These are phyloP conservation scores for Calocera viscosa DNA, from an alignment of 768 basidiomycete species.

Conservation along the genomic window DNA sequence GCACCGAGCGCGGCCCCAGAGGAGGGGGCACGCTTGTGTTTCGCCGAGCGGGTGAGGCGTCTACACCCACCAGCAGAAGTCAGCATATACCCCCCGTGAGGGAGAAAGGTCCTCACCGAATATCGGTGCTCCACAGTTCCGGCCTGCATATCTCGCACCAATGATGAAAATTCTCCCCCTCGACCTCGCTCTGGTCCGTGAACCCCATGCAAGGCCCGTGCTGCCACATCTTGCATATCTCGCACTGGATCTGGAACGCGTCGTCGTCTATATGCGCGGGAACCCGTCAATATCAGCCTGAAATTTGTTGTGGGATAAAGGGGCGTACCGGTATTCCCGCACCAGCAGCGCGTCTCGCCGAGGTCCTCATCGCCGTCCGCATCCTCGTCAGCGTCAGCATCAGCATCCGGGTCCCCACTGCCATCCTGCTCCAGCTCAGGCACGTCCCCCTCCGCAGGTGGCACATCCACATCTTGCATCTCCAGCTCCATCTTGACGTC, in stretches of 20 bases:
- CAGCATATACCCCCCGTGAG: neutral
- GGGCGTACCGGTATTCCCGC: conserved; percentile 16
- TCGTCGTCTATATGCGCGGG: conserved; percentile 40
- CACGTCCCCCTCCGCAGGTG: neutral
- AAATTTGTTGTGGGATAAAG: neutral
- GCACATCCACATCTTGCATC: too few relatives aligned
- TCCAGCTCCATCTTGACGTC: neutral
- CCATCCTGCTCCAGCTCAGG: neutral
- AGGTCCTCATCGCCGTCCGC: conserved; percentile 13
- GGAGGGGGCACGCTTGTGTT: conserved; percentile 14
- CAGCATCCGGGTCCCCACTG: neutral
- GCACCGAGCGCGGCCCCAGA: conserved; percentile 42
- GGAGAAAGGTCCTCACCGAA: conserved; percentile 46
- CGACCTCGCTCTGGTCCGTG: conserved; percentile 49
- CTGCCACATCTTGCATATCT: conserved; percentile 95
- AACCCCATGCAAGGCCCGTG: conserved; percentile 95
- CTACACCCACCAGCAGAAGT: neutral
- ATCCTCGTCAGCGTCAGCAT: conserved; percentile 5
- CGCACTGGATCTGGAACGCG: conserved; percentile 96
- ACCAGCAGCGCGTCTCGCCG: conserved; percentile 17
- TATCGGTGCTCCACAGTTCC: conserved; percentile 65
- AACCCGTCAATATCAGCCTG: neutral
- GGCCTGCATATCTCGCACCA: conserved; percentile 91
- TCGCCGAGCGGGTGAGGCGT: conserved; percentile 12
- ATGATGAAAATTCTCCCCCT: conserved; percentile 67